Evolutionary conservation across 208 protist species (phyloP).

Genomic region (Phytomonas sp.): DNA sequence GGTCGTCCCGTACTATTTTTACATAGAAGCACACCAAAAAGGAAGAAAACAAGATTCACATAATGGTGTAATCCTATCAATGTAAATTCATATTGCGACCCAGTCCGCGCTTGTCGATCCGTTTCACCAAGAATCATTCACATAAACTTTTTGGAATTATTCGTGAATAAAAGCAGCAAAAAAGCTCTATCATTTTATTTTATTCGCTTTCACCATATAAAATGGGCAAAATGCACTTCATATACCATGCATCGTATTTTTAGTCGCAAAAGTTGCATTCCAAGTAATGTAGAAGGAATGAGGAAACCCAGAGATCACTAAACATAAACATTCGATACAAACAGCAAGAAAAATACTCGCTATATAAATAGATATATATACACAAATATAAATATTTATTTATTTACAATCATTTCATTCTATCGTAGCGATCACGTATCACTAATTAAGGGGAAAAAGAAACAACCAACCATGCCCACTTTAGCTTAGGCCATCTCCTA

Average conservation of each 20-base stretch:
- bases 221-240: not conserved
- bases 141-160: not conserved
- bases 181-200: not conserved
- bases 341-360: not conserved
- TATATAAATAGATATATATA: slow-evolving; percentile 8
- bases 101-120: not conserved
- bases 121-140: not conserved
- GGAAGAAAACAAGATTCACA: not conserved
- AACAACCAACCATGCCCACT: not conserved
- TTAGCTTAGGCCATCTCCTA: not conserved
- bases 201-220: not conserved
- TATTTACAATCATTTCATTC: not conserved
- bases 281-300: not conserved
- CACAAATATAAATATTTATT: too few species aligned
- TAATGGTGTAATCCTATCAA: not conserved
- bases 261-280: not conserved
- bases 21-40: not conserved
- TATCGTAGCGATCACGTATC: not conserved
- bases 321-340: not conserved
- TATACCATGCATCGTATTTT: not conserved
- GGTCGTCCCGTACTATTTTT: not conserved
- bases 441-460: not conserved
- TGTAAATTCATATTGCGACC: not conserved
- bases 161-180: not conserved
- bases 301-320: not conserved